Conservation (phyloP, 768 basidiomycete species). For the Kwoniella mangroviensis region DNA sequence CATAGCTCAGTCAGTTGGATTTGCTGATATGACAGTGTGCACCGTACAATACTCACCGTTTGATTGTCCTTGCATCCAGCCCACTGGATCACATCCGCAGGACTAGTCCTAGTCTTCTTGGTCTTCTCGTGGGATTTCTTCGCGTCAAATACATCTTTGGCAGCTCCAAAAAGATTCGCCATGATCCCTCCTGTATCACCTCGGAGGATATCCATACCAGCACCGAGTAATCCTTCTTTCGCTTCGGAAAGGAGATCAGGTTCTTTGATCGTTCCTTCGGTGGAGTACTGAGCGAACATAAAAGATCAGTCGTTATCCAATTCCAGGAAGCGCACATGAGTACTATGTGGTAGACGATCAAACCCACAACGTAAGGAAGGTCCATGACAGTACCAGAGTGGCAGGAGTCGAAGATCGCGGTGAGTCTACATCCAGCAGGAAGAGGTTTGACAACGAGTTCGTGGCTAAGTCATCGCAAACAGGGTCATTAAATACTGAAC, state of each 20-base stretch:
- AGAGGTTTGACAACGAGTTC: constrained; percentile 74
- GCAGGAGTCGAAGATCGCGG: constrained; percentile 61
- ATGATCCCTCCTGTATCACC: constrained; percentile 37
- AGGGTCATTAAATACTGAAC: neutral
- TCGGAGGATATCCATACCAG: constrained; percentile 68
- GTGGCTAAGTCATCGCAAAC: constrained; percentile 58
- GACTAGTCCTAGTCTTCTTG: constrained; percentile 67
- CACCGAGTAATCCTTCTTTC: constrained; percentile 77
- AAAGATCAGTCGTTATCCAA: too few species aligned
- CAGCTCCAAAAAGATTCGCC: constrained; percentile 64
- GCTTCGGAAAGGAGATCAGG: constrained; percentile 85
- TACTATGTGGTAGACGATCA: neutral
- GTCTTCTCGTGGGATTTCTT: constrained; percentile 65
- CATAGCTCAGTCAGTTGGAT: neutral
- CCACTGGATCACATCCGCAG: constrained; percentile 72
- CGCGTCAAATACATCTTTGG: constrained; percentile 73
- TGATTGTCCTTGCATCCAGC: constrained; percentile 61
- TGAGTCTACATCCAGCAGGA: constrained; percentile 84
- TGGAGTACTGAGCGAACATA: constrained; percentile 67
- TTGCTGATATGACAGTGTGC: neutral
- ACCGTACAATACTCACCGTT: constrained; percentile 36
- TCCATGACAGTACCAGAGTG: constrained; percentile 65
- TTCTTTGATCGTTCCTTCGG: constrained; percentile 93
- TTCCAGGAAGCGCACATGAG: neutral
- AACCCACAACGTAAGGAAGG: constrained; percentile 55